Base-by-base conservation (phyloP, 2,329 filamentous ascomycete genomes). In the Aspergillus versicolor region DNA sequence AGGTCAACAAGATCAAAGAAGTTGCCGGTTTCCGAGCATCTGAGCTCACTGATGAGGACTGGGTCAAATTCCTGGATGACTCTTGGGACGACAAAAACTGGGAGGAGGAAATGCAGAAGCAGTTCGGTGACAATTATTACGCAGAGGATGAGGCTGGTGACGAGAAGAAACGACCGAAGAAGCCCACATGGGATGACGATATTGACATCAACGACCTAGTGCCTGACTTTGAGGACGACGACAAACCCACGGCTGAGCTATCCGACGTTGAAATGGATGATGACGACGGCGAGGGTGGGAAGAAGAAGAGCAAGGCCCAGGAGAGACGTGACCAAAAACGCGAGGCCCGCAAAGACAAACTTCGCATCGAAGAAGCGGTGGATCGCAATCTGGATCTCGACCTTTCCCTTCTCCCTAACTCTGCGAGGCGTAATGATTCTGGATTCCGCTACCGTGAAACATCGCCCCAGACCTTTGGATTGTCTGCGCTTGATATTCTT, bases 131-230 rank as follows among this genome's bases (percentile, higher is more conserved):
- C 13, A 84, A 89, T 9, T 99, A 99, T 77, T 99, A 99, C 67
- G 89, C 87, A 9, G 83, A 88, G 49, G 75, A 78, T 17, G 71
- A 68, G 63, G 59, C 47, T 56, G 70, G 49, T 54, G 52, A 53
- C 27, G 86, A 84, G 71, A 86, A 84, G 69, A 86, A 85, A 63
- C 87, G 81, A 62, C 76, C 83, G 9, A 91, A 90, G 81, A 96
- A 96, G 77, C 91, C 91, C 9, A 90, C 86, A 61, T 99, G 93
- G 89, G 91, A 97, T 67, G 92, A 97, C 68, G 94, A 99, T 71
- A 97, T 99, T 66, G 92, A 97, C 70, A 97, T 99, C 77, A 91
- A 89, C 60, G 93, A 96, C 72, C 82, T 97, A 50, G 79, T 96
- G 27, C 92, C 91, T 1, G 91, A 96, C 60, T 96, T 95, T 19